phyloP scores from a whole-genome alignment of 495 filamentous ascomycete genomes.

The Penicillium canescens region DNA sequence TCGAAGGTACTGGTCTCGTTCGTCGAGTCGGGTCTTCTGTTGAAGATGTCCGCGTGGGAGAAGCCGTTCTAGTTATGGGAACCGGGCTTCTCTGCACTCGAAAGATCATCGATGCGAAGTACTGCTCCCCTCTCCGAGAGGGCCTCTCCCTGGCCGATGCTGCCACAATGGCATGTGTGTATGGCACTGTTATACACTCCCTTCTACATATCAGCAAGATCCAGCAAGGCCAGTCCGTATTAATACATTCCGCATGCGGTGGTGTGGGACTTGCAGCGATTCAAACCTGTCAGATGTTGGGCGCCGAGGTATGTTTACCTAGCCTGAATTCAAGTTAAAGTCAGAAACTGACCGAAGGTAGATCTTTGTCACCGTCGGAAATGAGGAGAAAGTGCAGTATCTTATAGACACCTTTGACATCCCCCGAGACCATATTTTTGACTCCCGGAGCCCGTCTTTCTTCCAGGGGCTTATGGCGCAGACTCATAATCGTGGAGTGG shows the following conservation, averaged over 20 bases:
- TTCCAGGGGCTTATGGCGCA: constrained; percentile 7
- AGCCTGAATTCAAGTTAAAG: too few relatives aligned
- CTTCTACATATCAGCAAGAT: too few relatives aligned
- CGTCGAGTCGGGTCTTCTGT: background rate
- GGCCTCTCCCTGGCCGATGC: too few relatives aligned
- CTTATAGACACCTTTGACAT: constrained; percentile 27
- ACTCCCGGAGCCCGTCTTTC: constrained; percentile 15
- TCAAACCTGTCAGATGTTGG: constrained; percentile 17
- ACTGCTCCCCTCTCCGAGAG: too few relatives aligned
- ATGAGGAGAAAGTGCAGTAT: constrained; percentile 35
- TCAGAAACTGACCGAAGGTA: too few relatives aligned
- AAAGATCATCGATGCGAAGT: too few relatives aligned
- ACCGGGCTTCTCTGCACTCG: background rate
- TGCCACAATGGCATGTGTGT: too few relatives aligned
- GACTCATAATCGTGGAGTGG: constrained; percentile 27
- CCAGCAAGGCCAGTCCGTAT: too few relatives aligned
- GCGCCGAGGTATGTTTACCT: constrained; percentile 19
- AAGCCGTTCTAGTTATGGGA: too few relatives aligned
- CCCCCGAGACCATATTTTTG: constrained; percentile 27
- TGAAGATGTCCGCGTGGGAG: too few relatives aligned
- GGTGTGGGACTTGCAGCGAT: constrained; percentile 22
- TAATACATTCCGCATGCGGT: constrained; percentile 31
- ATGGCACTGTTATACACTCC: too few relatives aligned
- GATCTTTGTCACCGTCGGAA: constrained; percentile 43
- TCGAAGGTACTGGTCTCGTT: too few relatives aligned